A percentile compares a stretch with the other conserved stretches of the same genome.
Evolutionary conservation across 129 eudicot genomes (phyloP).

Genomic region (Rutidosis leptorrhynchoides): DNA sequence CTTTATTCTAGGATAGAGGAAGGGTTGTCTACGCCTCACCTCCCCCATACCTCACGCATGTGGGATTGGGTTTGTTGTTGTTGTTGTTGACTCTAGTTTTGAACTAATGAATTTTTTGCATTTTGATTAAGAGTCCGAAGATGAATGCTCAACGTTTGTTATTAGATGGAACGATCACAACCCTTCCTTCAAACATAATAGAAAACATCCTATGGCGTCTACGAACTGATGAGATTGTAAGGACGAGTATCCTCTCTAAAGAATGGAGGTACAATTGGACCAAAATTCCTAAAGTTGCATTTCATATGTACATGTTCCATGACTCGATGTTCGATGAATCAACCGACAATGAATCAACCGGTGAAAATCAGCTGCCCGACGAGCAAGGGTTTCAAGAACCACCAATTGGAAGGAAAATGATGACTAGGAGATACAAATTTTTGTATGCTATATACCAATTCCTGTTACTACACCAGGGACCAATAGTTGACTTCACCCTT

Average conservation of each 20-base stretch:
- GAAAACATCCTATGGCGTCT: slow-evolving; percentile 19
- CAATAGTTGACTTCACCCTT: no score
- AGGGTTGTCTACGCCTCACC: no score
- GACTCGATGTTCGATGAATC: not conserved
- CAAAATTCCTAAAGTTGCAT: slow-evolving; percentile 6
- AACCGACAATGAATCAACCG: no score
- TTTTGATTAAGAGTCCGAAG: no score
- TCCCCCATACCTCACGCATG: no score
- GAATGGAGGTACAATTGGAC: no score
- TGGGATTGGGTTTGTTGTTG: no score
- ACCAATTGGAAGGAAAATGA: not conserved
- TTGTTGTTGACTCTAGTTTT: no score
- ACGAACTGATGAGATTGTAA: slow-evolving; percentile 13
- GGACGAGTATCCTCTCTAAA: no score
- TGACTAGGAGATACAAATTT: not conserved
- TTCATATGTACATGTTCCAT: no score
- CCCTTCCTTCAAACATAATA: slow-evolving; percentile 19
- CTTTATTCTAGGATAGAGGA: no score
- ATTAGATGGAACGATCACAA: slow-evolving; percentile 12
- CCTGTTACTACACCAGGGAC: slow-evolving; percentile 1
- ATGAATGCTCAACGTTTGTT: not conserved
- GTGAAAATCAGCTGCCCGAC: not conserved
- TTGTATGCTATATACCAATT: slow-evolving; percentile 16
- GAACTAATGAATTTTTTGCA: no score
- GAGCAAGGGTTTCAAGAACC: not conserved